These are phyloP conservation scores for Erigeron canadensis DNA, from an alignment of 129 eudicot genomes.

Conservation along the genomic window DNA sequence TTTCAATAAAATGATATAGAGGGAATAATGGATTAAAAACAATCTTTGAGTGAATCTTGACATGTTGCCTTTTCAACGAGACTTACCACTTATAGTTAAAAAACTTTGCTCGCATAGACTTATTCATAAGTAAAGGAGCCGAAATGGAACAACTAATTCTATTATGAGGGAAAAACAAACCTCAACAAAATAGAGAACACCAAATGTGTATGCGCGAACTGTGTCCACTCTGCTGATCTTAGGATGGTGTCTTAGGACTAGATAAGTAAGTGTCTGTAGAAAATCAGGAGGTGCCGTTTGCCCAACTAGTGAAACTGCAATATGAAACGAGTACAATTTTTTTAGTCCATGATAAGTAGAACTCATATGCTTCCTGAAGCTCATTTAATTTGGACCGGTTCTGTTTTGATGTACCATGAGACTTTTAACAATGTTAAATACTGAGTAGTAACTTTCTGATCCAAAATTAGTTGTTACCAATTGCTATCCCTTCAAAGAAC, in stretches of 20 bases:
- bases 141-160: not conserved
- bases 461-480: not conserved
- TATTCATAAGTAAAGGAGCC: not conserved
- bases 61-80: not conserved
- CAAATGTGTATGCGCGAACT: constrained; percentile 74
- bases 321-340: not conserved
- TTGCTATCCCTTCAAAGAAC: not conserved
- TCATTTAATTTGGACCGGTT: not conserved
- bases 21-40: not conserved
- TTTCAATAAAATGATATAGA: not conserved
- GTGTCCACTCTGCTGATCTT: constrained; percentile 70
- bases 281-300: constrained; percentile 74
- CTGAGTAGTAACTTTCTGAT: not conserved
- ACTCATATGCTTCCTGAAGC: not conserved
- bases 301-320: constrained; percentile 67
- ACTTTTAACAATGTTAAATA: not conserved
- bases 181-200: constrained; percentile 79
- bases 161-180: constrained; percentile 19
- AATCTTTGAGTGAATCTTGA: not conserved
- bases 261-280: constrained; percentile 69
- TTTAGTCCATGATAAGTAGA: not conserved
- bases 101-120: not conserved
- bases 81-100: not conserved
- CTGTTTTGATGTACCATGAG: not conserved
- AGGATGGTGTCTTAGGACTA: constrained; percentile 60